These are phyloP conservation scores for Salix viminalis DNA, from an alignment of 345 rosid species.

Conservation along the genomic window DNA sequence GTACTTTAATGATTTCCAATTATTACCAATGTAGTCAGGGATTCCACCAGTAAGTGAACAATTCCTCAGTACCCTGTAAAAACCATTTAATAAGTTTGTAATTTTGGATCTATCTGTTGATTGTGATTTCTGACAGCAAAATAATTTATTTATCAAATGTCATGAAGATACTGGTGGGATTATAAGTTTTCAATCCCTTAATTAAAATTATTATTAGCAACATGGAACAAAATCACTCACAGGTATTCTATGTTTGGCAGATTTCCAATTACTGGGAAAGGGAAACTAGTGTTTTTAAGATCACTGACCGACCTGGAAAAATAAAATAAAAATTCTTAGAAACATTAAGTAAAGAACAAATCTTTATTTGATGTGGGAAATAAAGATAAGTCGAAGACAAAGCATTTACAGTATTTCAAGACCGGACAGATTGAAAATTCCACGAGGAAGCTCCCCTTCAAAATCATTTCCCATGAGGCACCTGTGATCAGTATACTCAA, in stretches of 20 bases:
- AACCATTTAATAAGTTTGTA: background rate
- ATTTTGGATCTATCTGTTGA: background rate
- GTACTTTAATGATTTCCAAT: background rate
- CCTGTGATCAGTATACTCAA: background rate
- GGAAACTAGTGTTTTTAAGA: background rate
- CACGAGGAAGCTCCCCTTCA: background rate
- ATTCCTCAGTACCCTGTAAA: conserved; percentile 16
- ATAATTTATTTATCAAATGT: too few species aligned
- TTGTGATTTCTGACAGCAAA: too few species aligned
- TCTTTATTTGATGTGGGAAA: background rate
- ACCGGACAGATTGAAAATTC: conserved; percentile 1
- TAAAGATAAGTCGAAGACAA: background rate
- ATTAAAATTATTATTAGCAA: too few species aligned
- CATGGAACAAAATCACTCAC: too few species aligned
- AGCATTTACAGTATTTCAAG: too few species aligned
- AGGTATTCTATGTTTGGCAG: fast-evolving
- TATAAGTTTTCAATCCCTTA: too few species aligned
- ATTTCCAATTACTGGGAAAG: too few species aligned
- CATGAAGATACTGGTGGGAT: too few species aligned
- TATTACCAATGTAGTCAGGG: background rate
- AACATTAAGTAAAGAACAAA: background rate
- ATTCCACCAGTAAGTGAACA: conserved; percentile 7
- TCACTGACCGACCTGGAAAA: conserved; percentile 8
- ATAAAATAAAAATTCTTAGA: background rate
- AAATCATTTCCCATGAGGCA: conserved; percentile 17